Base-by-base conservation (phyloP, 257 asterid species). In the Nicotiana sylvestris region DNA sequence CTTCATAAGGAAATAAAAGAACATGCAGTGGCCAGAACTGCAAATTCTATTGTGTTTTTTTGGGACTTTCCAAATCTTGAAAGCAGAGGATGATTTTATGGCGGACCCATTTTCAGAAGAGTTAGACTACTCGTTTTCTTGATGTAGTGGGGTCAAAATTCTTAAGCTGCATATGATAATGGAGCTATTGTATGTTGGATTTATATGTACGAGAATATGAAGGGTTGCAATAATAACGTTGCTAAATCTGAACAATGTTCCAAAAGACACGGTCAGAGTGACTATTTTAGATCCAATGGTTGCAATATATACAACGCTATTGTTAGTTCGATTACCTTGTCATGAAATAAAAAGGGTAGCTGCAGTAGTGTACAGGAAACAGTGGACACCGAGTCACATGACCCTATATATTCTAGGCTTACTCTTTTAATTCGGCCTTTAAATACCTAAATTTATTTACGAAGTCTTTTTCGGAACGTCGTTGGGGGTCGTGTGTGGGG, bases 221-320 rank as follows among this genome's bases (percentile, higher is more conserved):
- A 46, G 43, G 64, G 16, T 76, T 51, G 80, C 21, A 29, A 76
- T 76, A 29, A 76, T 76, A 76, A 76, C 80, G 64, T 29, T 76
- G 64, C 33, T 76, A 29, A 25, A 51, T 29, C 29, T 76, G 80
- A 51, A 51, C 17, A 51, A 76, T 15, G 16, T 76, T 29, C 64
- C 80, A 51, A 76, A 76, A 49, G 58, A 74, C 43, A 72, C 25
- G 9, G 39, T 29, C 37, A 64, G 37, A 65, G 70, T 29, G 43
- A 30, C 70, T 16, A 30, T 49, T 74, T 74, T 74, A 13, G 39
- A 74, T 21, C 61, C 61, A 74, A 49, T 70, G 35, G 61, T 74
- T 74, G 13, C 9, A 74, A 49, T 70, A 70, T 33, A 66, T 66
- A 16, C 46, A 32, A 6, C 46, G 49, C 15, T 51, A 30, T 49